Evolutionary conservation across 495 filamentous ascomycete genomes (phyloP), one percentile per base, ranked within the genome.

Genomic region (Terfezia boudieri): DNA sequence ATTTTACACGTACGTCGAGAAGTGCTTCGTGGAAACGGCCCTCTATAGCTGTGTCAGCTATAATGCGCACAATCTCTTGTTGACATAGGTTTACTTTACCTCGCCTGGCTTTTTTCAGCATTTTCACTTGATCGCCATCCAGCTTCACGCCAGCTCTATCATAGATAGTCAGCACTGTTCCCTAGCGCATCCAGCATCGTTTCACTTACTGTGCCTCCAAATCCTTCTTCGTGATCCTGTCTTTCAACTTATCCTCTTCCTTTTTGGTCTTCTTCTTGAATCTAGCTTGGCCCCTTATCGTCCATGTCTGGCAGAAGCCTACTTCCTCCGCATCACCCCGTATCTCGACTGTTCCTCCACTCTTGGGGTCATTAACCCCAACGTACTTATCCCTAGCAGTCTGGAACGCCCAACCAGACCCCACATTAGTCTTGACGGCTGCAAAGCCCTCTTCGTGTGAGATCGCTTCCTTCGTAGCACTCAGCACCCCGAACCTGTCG

Each of bases 231-330:
- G 80, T 88, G 51, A 96, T 82, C 72, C 87, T 90, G 63, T 85
- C 82, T 62, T 70, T 72, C 7, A 80, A 80, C 72, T 84, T 93
- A 32, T 52, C 55, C 56, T 80, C 79, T 62, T 84, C 82, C 64
- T 79, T 80, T 65, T 81, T 83, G 9, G 87, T 69, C 59, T 75
- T 75, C 48, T 86, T 86, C 72, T 95, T 94, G 66, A 90, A 95
- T 51, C 86, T 71, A 32, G 87, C 86, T 71, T 98, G 90, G 84
- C 96, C 90, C 23, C 90, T 80, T 60, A 96, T 78, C 54, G 84
- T 75, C 55, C 94, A 62, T 17, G 80, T 84, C 58, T 87, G 84
- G 56, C 77, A 77, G 61, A 87, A 86, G 20, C 74, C 78, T 16
- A 83, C 75, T 1, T 70, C 70, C 2, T 76, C 77, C 5, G 77